A percentile compares a stretch with the other conserved stretches of the same genome.
These are phyloP conservation scores for Ilex paraguariensis DNA, from an alignment of 305 asterid species.

Conservation along the genomic window DNA sequence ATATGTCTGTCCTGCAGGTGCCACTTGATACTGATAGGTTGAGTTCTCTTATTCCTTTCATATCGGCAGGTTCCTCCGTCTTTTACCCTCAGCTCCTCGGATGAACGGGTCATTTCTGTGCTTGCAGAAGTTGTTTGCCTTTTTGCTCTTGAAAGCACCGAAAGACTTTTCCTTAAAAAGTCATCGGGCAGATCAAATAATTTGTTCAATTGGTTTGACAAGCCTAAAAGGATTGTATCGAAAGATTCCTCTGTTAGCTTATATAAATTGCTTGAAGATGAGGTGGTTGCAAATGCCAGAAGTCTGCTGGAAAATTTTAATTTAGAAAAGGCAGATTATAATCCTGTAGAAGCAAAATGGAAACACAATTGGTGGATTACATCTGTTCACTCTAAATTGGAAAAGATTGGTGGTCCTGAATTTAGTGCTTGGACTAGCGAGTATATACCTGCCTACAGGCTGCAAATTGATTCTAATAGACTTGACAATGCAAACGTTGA, in stretches of 20 bases:
- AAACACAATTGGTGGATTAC: conserved; percentile 51
- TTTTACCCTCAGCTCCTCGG: conserved; percentile 57
- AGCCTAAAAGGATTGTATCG: conserved; percentile 47
- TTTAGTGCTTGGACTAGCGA: conserved; percentile 78
- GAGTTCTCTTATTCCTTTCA: conserved; percentile 83
- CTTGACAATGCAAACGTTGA: conserved; percentile 48
- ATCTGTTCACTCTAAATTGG: conserved; percentile 47
- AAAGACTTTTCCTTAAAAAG: conserved; percentile 29
- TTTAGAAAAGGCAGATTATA: conserved; percentile 38
- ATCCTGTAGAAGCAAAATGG: conserved; percentile 30
- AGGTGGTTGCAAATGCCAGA: conserved; percentile 50
- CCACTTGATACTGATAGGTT: conserved; percentile 49
- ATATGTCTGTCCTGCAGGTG: conserved; percentile 82
- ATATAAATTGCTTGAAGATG: conserved; percentile 47
- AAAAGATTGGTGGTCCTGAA: conserved; percentile 72
- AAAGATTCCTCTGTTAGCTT: conserved; percentile 57
- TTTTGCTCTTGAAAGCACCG: conserved; percentile 55
- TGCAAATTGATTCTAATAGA: conserved; percentile 52
- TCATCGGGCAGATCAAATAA: conserved; percentile 28
- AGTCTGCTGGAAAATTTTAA: conserved; percentile 46
- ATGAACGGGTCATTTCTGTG: conserved; percentile 49
- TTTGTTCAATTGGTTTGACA: conserved; percentile 43
- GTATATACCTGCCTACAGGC: conserved; percentile 54
- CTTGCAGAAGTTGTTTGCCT: conserved; percentile 79
- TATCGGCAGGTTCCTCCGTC: conserved; percentile 84